Conservation (phyloP, 2,329 filamentous ascomycete species). For the Corinectria fuckeliana region DNA sequence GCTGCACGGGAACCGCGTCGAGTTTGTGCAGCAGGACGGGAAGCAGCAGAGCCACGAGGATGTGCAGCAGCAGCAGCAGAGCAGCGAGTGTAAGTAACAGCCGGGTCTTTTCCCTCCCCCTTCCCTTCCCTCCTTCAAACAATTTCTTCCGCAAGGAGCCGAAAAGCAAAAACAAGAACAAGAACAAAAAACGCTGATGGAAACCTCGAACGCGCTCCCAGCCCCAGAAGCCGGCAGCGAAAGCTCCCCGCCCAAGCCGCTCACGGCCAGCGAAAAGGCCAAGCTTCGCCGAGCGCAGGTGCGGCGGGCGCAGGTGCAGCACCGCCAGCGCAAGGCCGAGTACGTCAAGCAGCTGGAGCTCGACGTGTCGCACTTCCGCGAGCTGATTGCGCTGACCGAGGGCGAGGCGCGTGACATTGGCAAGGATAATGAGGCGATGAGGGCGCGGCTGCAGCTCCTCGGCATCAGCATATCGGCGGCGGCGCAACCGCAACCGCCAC, state of each 20-base stretch:
- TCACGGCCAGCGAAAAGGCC: conserved; percentile 47
- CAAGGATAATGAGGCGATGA: conserved; percentile 53
- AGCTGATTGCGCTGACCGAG: conserved; percentile 52
- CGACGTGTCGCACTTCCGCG: conserved; percentile 55
- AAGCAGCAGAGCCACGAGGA: conserved; percentile 7
- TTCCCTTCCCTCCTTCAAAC: too few species aligned
- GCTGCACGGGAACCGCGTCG: conserved; percentile 30
- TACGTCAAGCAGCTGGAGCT: conserved; percentile 62
- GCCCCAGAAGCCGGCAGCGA: conserved; percentile 24
- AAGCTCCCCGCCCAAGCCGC: conserved; percentile 24
- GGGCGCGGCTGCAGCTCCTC: conserved; percentile 39
- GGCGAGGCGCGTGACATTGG: conserved; percentile 46
- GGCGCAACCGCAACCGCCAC: background rate
- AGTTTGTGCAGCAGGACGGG: conserved; percentile 22
- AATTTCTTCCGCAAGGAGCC: too few species aligned
- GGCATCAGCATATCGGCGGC: conserved; percentile 30
- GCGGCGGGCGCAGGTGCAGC: conserved; percentile 59
- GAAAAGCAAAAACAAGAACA: too few species aligned
- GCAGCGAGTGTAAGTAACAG: conserved; percentile 40
- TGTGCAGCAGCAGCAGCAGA: conserved; percentile 1
- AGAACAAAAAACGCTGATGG: background rate
- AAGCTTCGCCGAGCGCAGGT: conserved; percentile 59
- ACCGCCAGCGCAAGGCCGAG: conserved; percentile 62
- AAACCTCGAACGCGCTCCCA: conserved; percentile 3
- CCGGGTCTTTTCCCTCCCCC: conserved; percentile 1